A percentile compares a stretch with the other conserved stretches of the same genome.
Conservation (phyloP, 2,329 filamentous ascomycete genomes). For the Hirsutella thompsonii region DNA sequence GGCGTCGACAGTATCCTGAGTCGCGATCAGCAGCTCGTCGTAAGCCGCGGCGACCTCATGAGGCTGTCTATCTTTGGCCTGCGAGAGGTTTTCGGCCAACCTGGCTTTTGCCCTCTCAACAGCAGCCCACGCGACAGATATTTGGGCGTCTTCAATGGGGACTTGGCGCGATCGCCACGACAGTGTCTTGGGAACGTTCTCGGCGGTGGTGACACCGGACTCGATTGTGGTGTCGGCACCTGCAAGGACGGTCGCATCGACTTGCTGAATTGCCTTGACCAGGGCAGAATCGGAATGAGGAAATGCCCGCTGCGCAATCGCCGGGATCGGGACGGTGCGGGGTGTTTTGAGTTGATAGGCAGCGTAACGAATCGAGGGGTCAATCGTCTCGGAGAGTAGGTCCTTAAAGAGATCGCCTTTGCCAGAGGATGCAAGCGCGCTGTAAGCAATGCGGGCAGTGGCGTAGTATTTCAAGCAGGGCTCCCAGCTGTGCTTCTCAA, state of each 20-base stretch:
- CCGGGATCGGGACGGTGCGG: constrained; percentile 67
- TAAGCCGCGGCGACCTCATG: constrained; percentile 75
- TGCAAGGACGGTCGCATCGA: constrained; percentile 56
- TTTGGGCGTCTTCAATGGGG: constrained; percentile 82
- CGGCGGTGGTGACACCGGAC: constrained; percentile 33
- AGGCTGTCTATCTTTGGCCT: constrained; percentile 28
- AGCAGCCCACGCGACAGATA: constrained; percentile 68
- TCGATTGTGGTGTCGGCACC: constrained; percentile 35
- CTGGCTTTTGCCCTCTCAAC: constrained; percentile 42
- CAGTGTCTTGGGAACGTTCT: constrained; percentile 58
- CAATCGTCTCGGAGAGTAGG: constrained; percentile 70
- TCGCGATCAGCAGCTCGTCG: constrained; percentile 78
- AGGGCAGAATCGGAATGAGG: constrained; percentile 50
- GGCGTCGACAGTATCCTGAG: constrained; percentile 87
- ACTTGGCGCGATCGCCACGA: constrained; percentile 79
- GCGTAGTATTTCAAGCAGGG: constrained; percentile 64
- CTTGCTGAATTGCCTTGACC: constrained; percentile 51
- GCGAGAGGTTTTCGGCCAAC: constrained; percentile 33
- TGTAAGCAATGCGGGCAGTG: constrained; percentile 70
- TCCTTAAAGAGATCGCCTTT: constrained; percentile 72
- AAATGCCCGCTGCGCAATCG: constrained; percentile 70
- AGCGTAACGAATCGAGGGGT: constrained; percentile 87
- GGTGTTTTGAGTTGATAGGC: constrained; percentile 86
- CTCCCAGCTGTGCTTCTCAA: constrained; percentile 84
- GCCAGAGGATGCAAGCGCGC: constrained; percentile 48